Conservation (phyloP, 768 basidiomycete genomes). For the Chalciporus piperatus region DNA sequence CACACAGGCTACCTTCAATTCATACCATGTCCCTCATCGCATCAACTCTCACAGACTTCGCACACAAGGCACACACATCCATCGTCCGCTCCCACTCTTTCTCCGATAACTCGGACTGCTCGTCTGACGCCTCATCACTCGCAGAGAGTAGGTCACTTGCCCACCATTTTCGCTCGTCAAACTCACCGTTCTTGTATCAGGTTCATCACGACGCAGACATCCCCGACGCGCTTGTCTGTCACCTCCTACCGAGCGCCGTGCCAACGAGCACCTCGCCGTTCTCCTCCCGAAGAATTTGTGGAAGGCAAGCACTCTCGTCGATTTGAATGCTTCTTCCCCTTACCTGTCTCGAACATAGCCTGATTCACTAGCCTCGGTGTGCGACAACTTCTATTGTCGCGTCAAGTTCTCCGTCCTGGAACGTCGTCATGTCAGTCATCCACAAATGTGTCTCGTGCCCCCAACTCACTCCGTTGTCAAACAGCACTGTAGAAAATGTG, state of each 20-base stretch:
- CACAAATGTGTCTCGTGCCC: neutral
- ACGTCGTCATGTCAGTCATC: slow-evolving; percentile 64
- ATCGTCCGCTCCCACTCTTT: slow-evolving; percentile 6
- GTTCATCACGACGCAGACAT: slow-evolving; percentile 20
- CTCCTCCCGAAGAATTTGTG: slow-evolving; percentile 66
- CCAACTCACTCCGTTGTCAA: slow-evolving; percentile 17
- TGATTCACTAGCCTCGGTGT: slow-evolving; percentile 56
- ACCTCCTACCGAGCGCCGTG: slow-evolving; percentile 22
- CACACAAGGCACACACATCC: slow-evolving; percentile 23
- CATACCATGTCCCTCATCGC: slow-evolving; percentile 31
- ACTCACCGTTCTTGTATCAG: slow-evolving; percentile 9
- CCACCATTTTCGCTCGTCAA: neutral
- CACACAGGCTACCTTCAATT: neutral
- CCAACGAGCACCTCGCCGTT: slow-evolving; percentile 77
- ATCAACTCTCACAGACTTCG: slow-evolving; percentile 25
- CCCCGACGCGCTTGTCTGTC: slow-evolving; percentile 15
- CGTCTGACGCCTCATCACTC: slow-evolving; percentile 18
- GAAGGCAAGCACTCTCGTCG: slow-evolving; percentile 50
- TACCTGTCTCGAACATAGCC: slow-evolving; percentile 40
- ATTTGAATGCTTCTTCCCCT: slow-evolving; percentile 1
- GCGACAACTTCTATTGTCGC: slow-evolving; percentile 75
- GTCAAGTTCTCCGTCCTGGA: slow-evolving; percentile 64
- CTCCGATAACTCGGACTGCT: slow-evolving; percentile 8
- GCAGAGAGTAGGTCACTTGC: slow-evolving; percentile 14
- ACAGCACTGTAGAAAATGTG: slow-evolving; percentile 83